These are phyloP conservation scores for Udeniomyces megalosporus DNA, from an alignment of 768 basidiomycete genomes.

Conservation along the genomic window DNA sequence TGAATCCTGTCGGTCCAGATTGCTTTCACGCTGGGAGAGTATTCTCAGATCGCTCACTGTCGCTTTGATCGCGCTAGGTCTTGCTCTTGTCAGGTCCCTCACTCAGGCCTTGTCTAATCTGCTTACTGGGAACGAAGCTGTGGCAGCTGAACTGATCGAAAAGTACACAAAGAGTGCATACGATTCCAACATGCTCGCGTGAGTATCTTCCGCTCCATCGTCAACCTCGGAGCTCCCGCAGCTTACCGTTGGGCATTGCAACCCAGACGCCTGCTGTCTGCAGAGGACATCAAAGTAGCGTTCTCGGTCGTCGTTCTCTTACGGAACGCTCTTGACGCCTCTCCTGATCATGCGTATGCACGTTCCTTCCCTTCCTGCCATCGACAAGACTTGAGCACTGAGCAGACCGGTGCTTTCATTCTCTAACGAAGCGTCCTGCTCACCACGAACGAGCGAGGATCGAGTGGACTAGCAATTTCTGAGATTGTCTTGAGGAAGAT, in stretches of 20 bases:
- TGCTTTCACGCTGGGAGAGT: too few relatives aligned
- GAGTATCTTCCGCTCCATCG: slow-evolving; percentile 27
- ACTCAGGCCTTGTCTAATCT: slow-evolving; percentile 71
- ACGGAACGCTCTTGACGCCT: slow-evolving; percentile 51
- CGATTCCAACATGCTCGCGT: slow-evolving; percentile 62
- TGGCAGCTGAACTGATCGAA: slow-evolving; percentile 47
- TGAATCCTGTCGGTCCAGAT: neutral
- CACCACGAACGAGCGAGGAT: neutral
- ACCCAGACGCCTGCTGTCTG: slow-evolving; percentile 39
- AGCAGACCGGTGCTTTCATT: too few relatives aligned
- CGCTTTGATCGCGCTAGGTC: slow-evolving; percentile 29
- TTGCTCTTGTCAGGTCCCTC: slow-evolving; percentile 46
- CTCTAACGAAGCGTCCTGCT: slow-evolving; percentile 14
- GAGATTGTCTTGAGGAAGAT: slow-evolving; percentile 54
- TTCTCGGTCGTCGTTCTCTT: slow-evolving; percentile 52
- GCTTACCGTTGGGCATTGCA: neutral
- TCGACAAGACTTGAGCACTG: neutral
- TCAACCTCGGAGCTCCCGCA: slow-evolving; percentile 32
- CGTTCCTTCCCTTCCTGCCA: neutral
- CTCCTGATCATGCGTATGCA: slow-evolving; percentile 40
- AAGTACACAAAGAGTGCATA: slow-evolving; percentile 52
- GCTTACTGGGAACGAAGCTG: slow-evolving; percentile 51
- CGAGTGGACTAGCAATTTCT: slow-evolving; percentile 38
- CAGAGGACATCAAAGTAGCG: slow-evolving; percentile 46
- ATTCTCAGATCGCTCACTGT: too few relatives aligned